Base-by-base conservation (phyloP, 805 yeast genomes). In the Hanseniaspora lachancei region DNA sequence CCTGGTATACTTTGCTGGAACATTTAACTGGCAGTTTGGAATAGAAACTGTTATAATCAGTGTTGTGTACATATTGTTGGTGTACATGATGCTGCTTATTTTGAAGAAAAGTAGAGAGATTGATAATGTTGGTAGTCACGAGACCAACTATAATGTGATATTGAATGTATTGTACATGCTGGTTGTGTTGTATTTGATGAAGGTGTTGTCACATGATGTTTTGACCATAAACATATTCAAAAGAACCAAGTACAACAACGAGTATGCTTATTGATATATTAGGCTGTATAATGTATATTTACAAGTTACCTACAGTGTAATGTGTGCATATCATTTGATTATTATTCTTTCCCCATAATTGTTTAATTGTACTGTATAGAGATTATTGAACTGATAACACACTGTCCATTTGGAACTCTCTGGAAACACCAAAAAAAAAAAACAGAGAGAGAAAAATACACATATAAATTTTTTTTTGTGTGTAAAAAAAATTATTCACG, bases 1-100 rank as follows among this genome's bases (percentile, higher is more conserved):
- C n/a, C 64, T 81, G 2, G 76, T 80, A 67, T 74, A 71, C 61
- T 74, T 82, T 56, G 76, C 84, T 57, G 87, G 87, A 15, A 88
- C 86, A 3, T 66, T 69, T 3, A 77, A 75, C 56, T 80, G 80
- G 72, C 91, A 84, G 67, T 80, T 84, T 66, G 91, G 93, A 0
- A 68, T 77, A 4, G 95, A 86, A 63, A 74, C 81, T 3, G 62
- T 80, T 5, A 65, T 82, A 2, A 75, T 83, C 8, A 74, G 78
- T 2, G 64, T 62, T 1, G 70, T 77, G 59, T 86, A 85, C 61
- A 59, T 75, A 6, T 60, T 68, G 0, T 69, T 84, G 60, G 78
- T 76, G 0, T 52, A 67, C 0, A 58, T 73, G 5, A 52, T 77
- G n/a, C 62, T 77, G 12, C 53, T 63, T 0, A 64, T 84, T 46